phyloP scores from a whole-genome alignment of 805 yeast genomes.

The Scheffersomyces coipomensis region DNA sequence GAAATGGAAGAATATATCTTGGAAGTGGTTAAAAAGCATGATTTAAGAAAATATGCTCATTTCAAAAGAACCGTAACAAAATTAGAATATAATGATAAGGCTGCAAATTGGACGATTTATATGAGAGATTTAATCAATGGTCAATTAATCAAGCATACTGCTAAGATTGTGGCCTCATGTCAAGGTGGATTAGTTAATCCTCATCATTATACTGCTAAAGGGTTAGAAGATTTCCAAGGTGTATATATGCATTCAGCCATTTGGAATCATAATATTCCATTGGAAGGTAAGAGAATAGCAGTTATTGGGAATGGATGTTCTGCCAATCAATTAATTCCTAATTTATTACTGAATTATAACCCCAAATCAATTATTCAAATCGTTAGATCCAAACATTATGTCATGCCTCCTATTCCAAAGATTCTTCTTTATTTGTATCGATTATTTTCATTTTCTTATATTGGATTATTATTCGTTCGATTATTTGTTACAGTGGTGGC shows the following conservation, averaged over 20 bases:
- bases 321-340: constrained; percentile 41
- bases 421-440: constrained; percentile 18
- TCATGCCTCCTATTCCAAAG: constrained; percentile 37
- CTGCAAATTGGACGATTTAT: constrained; percentile 25
- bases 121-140: constrained; percentile 28
- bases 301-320: constrained; percentile 45
- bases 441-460: constrained; percentile 20
- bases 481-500: constrained; percentile 26
- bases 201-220: constrained; percentile 24
- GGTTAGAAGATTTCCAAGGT: constrained; percentile 35
- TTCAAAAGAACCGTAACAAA: constrained; percentile 20
- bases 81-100: constrained; percentile 19
- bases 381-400: constrained; percentile 34
- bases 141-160: constrained; percentile 26
- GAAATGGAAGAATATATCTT: constrained; percentile 42
- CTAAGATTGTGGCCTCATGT: constrained; percentile 23
- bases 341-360: constrained; percentile 22
- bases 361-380: constrained; percentile 29
- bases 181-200: constrained; percentile 41
- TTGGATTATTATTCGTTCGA: constrained; percentile 28
- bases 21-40: constrained; percentile 27
- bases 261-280: constrained; percentile 31
- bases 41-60: constrained; percentile 18
- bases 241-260: constrained; percentile 40
- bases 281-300: constrained; percentile 33